Conservation (phyloP, 1,284 basidiomycete species). For the Anthracocystis panici-leucophaei region DNA sequence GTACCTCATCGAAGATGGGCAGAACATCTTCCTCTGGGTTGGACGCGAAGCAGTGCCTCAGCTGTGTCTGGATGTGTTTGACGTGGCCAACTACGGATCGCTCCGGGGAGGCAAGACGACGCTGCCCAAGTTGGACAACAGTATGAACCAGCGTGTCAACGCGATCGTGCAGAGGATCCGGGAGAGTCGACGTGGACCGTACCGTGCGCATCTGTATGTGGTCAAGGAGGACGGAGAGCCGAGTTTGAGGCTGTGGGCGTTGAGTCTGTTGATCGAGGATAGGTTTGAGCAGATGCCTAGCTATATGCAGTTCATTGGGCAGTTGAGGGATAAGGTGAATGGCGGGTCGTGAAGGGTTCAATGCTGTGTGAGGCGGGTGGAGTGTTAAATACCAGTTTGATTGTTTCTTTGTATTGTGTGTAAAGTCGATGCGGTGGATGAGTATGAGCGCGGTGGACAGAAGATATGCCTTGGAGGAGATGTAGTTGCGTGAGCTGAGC, state of each 20-base stretch:
- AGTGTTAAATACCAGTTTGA: constrained; percentile 18
- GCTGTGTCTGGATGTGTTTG: constrained; percentile 92
- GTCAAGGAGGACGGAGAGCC: constrained; percentile 99
- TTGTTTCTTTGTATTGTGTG: neutral
- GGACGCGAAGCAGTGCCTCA: constrained; percentile 96
- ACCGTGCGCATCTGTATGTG: constrained; percentile 93
- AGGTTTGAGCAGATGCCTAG: constrained; percentile 92
- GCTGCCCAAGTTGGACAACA: constrained; percentile 87
- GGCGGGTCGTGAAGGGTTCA: constrained; percentile 49
- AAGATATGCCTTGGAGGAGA: neutral
- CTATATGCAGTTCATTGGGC: constrained; percentile 87
- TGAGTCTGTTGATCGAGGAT: constrained; percentile 94
- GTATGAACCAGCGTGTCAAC: constrained; percentile 92
- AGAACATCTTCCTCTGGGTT: constrained; percentile 97
- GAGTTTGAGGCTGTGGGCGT: constrained; percentile 86
- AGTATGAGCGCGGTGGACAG: neutral
- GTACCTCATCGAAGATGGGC: constrained; percentile 96
- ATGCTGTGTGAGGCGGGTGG: too few species aligned
- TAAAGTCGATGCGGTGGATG: neutral
- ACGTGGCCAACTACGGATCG: constrained; percentile 86
- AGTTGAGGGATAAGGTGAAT: constrained; percentile 64
- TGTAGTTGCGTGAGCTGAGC: constrained; percentile 6
- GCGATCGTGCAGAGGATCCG: constrained; percentile 92
- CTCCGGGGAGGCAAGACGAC: constrained; percentile 94
- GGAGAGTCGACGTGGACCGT: constrained; percentile 85